Base-by-base conservation (phyloP, 805 yeast genomes). In the Hyphopichia homilentoma region DNA sequence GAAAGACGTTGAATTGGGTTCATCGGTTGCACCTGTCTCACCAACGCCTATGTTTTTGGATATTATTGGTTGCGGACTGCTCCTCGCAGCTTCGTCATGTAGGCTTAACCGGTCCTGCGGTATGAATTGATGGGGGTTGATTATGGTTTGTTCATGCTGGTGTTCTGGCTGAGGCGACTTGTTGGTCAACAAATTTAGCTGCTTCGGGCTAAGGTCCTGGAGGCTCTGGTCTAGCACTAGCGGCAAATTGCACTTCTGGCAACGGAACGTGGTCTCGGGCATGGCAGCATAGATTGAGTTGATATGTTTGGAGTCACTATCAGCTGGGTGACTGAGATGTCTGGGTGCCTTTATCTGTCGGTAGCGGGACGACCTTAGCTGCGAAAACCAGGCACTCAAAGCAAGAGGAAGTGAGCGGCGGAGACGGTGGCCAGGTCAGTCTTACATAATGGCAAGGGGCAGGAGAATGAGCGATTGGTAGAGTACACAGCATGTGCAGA, bases 221-320 rank as follows among this genome's bases (percentile, higher is more conserved):
- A 83, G 50, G 0, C 86, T 72, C 8, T 68, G 68, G 49, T 82
- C 84, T 4, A 81, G 56, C 8, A 53, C 49, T 20, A 83, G 48
- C 1, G 84, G 82, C 14, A 74, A 62, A 36, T 74, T 68, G 53
- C 90, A 83, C 44, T 77, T 59, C 48, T 77, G 84, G 55, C 93
- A 83, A 16, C 48, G 37, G 35, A 60, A 52, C 9, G 18, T 20
- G 16, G 16, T 26, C 18, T 13, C 11, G 13, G 16, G 29, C 29
- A 26, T 26, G 29, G 18, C 9, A n/a, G n/a, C n/a, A n/a, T n/a
- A n/a, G n/a, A n/a, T n/a, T n/a, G n/a, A n/a, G n/a, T n/a, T n/a
- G n/a, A n/a, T n/a, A 12, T 24, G 8, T 21, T 8, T 21, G 22
- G 22, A 8, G 22, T 21, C 11, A 11, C 8, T 21, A 21, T 11